These are phyloP conservation scores for Fusarium fujikuroi DNA, from an alignment of 2,329 filamentous ascomycete genomes.

Conservation along the genomic window DNA sequence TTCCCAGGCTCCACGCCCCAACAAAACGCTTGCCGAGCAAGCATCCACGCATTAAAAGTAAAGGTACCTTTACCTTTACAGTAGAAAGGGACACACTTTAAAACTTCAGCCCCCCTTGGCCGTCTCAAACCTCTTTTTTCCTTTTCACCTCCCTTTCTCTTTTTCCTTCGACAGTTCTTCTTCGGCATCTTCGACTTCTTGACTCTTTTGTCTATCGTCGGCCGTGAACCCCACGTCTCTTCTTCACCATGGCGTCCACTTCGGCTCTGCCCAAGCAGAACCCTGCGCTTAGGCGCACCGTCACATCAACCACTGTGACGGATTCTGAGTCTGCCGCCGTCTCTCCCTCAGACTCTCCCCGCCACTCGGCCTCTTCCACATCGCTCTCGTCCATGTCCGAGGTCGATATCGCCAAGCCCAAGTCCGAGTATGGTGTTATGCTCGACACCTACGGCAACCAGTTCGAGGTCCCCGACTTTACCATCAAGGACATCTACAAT, in stretches of 20 bases:
- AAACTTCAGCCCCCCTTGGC: conserved; percentile 36
- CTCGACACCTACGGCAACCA: conserved; percentile 94
- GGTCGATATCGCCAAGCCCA: conserved; percentile 56
- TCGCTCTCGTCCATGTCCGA: conserved; percentile 91
- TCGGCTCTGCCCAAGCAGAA: conserved; percentile 55
- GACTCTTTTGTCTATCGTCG: conserved; percentile 33
- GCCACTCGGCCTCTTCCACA: conserved; percentile 79
- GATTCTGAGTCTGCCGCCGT: conserved; percentile 65
- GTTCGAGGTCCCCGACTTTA: conserved; percentile 93
- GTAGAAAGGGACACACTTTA: conserved; percentile 27
- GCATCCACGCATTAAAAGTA: conserved; percentile 10
- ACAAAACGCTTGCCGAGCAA: conserved; percentile 44
- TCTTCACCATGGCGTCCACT: conserved; percentile 58
- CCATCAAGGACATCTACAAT: conserved; percentile 96
- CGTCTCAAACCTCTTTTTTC: not conserved
- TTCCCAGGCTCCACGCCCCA: conserved; percentile 43
- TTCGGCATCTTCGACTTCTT: conserved; percentile 38
- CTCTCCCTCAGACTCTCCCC: conserved; percentile 69
- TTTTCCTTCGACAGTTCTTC: conserved; percentile 7
- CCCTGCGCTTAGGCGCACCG: conserved; percentile 60
- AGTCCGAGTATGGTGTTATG: conserved; percentile 69
- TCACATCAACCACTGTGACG: conserved; percentile 59
- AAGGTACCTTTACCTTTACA: not conserved
- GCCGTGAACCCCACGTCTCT: conserved; percentile 9
- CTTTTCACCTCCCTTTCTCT: conserved; percentile 7